Base-by-base conservation (phyloP, 805 yeast genomes). In the Pichia nakasei region DNA sequence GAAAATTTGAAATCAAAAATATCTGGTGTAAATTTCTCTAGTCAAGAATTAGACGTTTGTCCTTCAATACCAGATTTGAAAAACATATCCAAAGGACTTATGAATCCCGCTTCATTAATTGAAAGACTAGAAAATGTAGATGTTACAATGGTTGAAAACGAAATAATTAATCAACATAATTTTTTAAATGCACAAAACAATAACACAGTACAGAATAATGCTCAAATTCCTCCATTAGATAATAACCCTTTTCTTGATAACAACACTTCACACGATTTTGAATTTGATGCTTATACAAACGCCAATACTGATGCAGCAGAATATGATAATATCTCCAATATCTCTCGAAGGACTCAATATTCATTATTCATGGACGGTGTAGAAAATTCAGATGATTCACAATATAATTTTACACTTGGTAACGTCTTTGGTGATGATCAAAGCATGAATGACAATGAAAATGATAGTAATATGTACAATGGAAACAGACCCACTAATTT, bases 361-460 rank as follows among this genome's bases (percentile, higher is more conserved):
- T 64, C 68, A 0, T 34, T 59, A 18, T 56, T 57, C 38, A 49
- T 60, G 18, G 64, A 57, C 34, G 62, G 55, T 18, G 62, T 45
- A 5, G 58, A 56, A 11, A 58, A 59, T 9, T 45, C 54, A 24
- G 59, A 53, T n/a, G 47, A 53, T 32, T 8, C 19, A 17, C 34
- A 32, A 17, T 32, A 27, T 15, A 12, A 27, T 27, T 27, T 27
- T 27, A 27, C 32, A 13, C 32, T 27, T 13, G 32, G 32, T 12
- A 27, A 15, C n/a, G n/a, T 27, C 6, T 27, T 27, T 11, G 32
- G 32, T 15, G 32, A 27, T 27, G 31, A 27, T 4, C 31, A 27
- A 27, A n/a, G 11, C 7, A 24, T 24, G 11, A 24, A 24, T 24
- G 27, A 24, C 12, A 17, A 21, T 11, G n/a, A 26, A 35, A 26